Conservation (phyloP, 768 basidiomycete species). For the Trametes meyenii region DNA sequence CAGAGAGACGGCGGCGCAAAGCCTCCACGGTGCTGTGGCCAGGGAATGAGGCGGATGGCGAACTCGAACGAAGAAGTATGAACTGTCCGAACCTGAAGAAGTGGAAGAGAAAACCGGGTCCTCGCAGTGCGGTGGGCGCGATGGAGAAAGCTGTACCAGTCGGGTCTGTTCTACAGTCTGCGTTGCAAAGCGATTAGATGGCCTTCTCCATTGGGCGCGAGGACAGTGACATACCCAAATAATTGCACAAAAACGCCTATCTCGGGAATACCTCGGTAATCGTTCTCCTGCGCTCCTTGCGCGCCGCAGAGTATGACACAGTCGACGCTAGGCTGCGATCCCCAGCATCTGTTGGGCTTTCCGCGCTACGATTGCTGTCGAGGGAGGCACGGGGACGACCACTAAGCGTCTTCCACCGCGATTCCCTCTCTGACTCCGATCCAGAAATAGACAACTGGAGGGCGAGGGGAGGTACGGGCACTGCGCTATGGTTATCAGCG, state of each 20-base stretch:
- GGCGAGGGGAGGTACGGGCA: conserved; percentile 40
- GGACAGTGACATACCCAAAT: not conserved
- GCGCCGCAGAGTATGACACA: conserved; percentile 35
- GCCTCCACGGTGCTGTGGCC: conserved; percentile 11
- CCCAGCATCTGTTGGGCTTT: conserved; percentile 25
- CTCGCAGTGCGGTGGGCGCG: conserved; percentile 6
- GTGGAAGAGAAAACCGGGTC: not conserved
- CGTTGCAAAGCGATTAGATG: not conserved
- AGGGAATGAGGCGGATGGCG: conserved; percentile 24
- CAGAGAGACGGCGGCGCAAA: conserved; percentile 7
- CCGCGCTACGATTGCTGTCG: conserved; percentile 41
- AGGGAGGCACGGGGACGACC: conserved; percentile 50
- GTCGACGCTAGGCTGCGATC: conserved; percentile 35
- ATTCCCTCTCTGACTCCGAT: conserved; percentile 49
- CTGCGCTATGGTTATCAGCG: conserved; percentile 30
- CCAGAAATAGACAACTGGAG: conserved; percentile 42
- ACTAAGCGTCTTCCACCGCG: conserved; percentile 42
- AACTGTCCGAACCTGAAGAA: conserved; percentile 12
- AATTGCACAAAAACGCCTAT: conserved; percentile 19
- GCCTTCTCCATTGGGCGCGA: not conserved
- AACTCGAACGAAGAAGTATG: conserved; percentile 11
- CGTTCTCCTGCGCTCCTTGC: conserved; percentile 50
- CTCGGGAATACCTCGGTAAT: conserved; percentile 52
- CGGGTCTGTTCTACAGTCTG: conserved; percentile 25
- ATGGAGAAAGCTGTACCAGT: conserved; percentile 5